phyloP scores from a whole-genome alignment of 495 filamentous ascomycete genomes.

The Lasiosphaeria miniovina region DNA sequence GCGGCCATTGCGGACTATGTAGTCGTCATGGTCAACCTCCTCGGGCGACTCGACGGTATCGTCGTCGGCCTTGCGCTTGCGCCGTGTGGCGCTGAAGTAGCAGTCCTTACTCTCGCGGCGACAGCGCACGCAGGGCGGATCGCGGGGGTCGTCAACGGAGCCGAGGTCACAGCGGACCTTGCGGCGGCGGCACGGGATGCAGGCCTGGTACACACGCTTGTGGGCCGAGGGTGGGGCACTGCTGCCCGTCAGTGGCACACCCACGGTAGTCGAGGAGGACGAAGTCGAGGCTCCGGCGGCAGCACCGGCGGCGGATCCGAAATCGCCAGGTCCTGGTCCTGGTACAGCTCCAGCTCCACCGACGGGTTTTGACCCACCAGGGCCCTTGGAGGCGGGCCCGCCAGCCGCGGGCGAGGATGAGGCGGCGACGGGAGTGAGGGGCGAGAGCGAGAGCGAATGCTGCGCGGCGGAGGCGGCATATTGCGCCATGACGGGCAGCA shows the following conservation, averaged over 20 bases:
- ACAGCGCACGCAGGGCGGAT: slow-evolving; percentile 92
- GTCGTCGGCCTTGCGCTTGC: slow-evolving; percentile 81
- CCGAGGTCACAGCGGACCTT: slow-evolving; percentile 94
- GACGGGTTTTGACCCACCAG: slow-evolving; percentile 6
- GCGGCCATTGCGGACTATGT: slow-evolving; percentile 53
- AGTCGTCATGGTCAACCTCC: slow-evolving; percentile 52
- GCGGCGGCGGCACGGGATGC: slow-evolving; percentile 84
- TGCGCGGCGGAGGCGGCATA: slow-evolving; percentile 28
- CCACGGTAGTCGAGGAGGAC: slow-evolving; percentile 1
- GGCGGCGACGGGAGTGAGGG: slow-evolving; percentile 27
- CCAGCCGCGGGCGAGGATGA: slow-evolving; percentile 22
- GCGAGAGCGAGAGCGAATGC: slow-evolving; percentile 22
- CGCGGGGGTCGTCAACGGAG: slow-evolving; percentile 89
- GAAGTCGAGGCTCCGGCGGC: slow-evolving; percentile 22
- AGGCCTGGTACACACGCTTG: slow-evolving; percentile 78
- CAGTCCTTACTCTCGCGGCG: slow-evolving; percentile 91
- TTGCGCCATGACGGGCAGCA: slow-evolving; percentile 28
- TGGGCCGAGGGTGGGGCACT: slow-evolving; percentile 44
- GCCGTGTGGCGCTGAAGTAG: slow-evolving; percentile 91
- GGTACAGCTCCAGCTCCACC: slow-evolving; percentile 9
- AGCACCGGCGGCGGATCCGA: slow-evolving; percentile 10
- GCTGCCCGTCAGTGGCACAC: background rate
- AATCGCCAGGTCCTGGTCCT: slow-evolving; percentile 1
- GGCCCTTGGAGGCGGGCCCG: slow-evolving; percentile 18
- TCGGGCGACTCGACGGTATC: slow-evolving; percentile 46